phyloP scores from a whole-genome alignment of 805 yeast genomes.

The Ogataea neopini region DNA sequence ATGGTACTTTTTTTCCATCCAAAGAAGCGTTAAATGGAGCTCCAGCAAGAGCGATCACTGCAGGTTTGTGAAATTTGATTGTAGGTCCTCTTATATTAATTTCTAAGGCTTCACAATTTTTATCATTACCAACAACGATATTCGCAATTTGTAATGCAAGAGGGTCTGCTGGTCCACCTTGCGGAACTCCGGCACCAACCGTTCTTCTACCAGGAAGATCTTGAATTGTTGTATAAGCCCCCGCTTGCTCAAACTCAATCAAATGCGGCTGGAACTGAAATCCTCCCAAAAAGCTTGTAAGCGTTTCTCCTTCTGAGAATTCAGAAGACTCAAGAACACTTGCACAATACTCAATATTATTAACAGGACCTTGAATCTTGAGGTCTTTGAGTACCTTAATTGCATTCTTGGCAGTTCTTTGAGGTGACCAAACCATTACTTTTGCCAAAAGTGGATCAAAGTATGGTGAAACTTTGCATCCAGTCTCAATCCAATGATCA shows the following conservation, averaged over 20 bases:
- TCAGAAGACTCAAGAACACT: constrained; percentile 77
- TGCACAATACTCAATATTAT: constrained; percentile 86
- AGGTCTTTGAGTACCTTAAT: constrained; percentile 82
- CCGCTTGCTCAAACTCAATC: constrained; percentile 81
- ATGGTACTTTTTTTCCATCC: constrained; percentile 55
- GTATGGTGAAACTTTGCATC: constrained; percentile 85
- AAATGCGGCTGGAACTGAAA: constrained; percentile 79
- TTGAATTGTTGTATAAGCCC: constrained; percentile 95
- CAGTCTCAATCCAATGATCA: constrained; percentile 91
- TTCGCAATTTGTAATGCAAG: constrained; percentile 88
- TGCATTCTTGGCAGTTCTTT: constrained; percentile 78
- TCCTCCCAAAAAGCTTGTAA: constrained; percentile 81
- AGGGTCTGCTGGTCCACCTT: constrained; percentile 97
- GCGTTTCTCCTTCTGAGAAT: constrained; percentile 80
- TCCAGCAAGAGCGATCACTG: constrained; percentile 85
- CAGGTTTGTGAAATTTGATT: constrained; percentile 75
- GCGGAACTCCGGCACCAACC: constrained; percentile 95
- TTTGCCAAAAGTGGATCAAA: constrained; percentile 96
- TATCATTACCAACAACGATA: constrained; percentile 83
- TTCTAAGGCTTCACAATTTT: constrained; percentile 84
- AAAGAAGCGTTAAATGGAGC: constrained; percentile 69
- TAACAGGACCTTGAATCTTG: constrained; percentile 79
- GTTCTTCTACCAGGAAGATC: constrained; percentile 89
- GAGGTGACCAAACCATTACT: constrained; percentile 90
- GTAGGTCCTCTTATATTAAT: constrained; percentile 86